Percentiles rank a stretch among this genome's conserved stretches.
Evolutionary conservation across 2,329 filamentous ascomycete genomes (phyloP).

Genomic region (Aaosphaeria pasadenensis): DNA sequence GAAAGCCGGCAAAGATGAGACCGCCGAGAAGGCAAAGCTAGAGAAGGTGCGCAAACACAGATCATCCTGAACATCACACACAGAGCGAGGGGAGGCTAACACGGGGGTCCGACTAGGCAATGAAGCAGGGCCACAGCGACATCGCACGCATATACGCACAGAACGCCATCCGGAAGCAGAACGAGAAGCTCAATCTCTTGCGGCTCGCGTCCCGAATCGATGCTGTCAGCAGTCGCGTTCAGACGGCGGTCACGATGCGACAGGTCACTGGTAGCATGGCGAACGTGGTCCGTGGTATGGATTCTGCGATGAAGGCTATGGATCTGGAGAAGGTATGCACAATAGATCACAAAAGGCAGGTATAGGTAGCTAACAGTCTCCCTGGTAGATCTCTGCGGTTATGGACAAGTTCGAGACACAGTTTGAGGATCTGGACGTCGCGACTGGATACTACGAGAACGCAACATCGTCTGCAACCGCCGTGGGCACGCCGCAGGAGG

Average conservation of each 20-base stretch:
- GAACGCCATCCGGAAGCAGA: constrained; percentile 62
- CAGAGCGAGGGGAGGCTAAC: background rate
- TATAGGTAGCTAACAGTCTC: background rate
- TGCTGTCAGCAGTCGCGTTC: constrained; percentile 58
- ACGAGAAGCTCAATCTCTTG: constrained; percentile 59
- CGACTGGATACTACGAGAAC: constrained; percentile 74
- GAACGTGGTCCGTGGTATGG: constrained; percentile 61
- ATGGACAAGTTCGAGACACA: constrained; percentile 65
- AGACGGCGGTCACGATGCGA: constrained; percentile 62
- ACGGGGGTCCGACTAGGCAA: constrained; percentile 42
- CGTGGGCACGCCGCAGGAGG: constrained; percentile 73
- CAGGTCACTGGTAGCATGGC: constrained; percentile 60
- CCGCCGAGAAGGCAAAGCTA: constrained; percentile 58
- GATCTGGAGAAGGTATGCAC: constrained; percentile 58
- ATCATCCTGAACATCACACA: background rate
- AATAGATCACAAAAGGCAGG: background rate
- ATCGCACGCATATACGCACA: constrained; percentile 63
- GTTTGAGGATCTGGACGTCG: constrained; percentile 52
- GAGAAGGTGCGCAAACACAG: constrained; percentile 49
- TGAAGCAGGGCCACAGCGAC: constrained; percentile 58
- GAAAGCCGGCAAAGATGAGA: constrained; percentile 61
- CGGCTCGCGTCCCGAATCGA: constrained; percentile 58
- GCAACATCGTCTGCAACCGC: constrained; percentile 77
- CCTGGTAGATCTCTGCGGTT: constrained; percentile 56
- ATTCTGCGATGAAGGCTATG: constrained; percentile 62